Percentiles rank a stretch among this genome's conserved stretches.
Evolutionary conservation across 306 rosid species (phyloP).

Genomic region (Dryas drummondii): DNA sequence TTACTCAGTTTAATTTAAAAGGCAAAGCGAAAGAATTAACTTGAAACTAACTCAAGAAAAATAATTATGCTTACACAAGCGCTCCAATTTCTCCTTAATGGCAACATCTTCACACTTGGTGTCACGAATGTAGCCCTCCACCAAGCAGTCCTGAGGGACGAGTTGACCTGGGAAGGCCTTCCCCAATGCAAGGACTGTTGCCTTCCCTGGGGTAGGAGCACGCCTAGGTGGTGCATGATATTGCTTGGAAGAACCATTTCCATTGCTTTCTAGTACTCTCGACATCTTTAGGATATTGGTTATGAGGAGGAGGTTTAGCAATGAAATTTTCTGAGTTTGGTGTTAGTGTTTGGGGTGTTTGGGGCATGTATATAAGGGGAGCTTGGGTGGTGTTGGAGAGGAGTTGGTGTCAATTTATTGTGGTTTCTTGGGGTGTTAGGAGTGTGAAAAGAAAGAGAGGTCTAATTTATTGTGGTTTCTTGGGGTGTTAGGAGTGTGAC

Average conservation of each 20-base stretch:
- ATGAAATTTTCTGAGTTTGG: slow-evolving; percentile 9
- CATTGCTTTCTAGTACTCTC: slow-evolving; percentile 35
- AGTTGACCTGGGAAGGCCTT: slow-evolving; percentile 88
- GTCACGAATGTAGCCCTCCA: slow-evolving; percentile 87
- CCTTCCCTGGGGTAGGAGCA: slow-evolving; percentile 62
- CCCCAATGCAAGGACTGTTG: slow-evolving; percentile 84
- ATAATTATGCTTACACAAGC: slow-evolving; percentile 66
- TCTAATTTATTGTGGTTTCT: slow-evolving; percentile 29
- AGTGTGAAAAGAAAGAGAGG: no score
- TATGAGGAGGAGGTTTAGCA: background rate
- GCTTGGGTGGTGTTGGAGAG: slow-evolving; percentile 43
- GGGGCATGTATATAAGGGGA: slow-evolving; percentile 38
- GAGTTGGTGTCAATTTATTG: slow-evolving; percentile 56
- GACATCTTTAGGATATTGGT: slow-evolving; percentile 43
- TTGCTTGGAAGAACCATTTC: slow-evolving; percentile 22
- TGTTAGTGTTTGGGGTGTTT: slow-evolving; percentile 14
- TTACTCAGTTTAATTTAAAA: no score
- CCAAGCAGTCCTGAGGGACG: slow-evolving; percentile 93
- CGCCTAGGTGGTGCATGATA: slow-evolving; percentile 34
- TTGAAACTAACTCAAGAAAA: background rate
- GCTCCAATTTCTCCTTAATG: slow-evolving; percentile 81
- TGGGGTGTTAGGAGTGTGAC: slow-evolving; percentile 45
- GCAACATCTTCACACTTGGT: slow-evolving; percentile 70
- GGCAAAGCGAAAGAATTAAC: no score
- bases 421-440: slow-evolving; percentile 37